Evolutionary conservation across 1,284 basidiomycete species (phyloP).

Genomic region (Boletus calvinii): DNA sequence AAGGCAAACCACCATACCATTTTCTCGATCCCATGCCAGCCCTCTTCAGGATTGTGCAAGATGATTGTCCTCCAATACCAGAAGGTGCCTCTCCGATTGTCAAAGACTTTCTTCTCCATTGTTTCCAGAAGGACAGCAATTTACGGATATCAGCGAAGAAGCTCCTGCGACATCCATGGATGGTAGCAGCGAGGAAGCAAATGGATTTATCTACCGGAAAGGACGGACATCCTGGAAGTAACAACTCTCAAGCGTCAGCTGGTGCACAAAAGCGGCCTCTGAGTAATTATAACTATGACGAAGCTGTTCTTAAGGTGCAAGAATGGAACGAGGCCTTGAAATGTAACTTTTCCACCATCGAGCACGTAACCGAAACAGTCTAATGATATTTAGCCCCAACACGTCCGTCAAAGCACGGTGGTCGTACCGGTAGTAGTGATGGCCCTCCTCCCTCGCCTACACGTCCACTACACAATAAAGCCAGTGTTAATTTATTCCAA

Average conservation of each 20-base stretch:
- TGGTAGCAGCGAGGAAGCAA: conserved; percentile 81
- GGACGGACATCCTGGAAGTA: conserved; percentile 34
- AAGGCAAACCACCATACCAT: conserved; percentile 95
- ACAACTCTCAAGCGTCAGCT: conserved; percentile 24
- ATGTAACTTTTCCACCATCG: conserved; percentile 46
- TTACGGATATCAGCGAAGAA: conserved; percentile 93
- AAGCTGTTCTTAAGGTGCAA: conserved; percentile 92
- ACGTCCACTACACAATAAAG: conserved; percentile 33
- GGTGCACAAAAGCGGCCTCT: conserved; percentile 51
- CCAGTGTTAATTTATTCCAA: conserved; percentile 30
- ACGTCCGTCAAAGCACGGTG: conserved; percentile 61
- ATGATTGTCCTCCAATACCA: conserved; percentile 94
- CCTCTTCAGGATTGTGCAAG: conserved; percentile 96
- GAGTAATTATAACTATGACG: conserved; percentile 86
- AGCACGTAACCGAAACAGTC: conserved; percentile 21
- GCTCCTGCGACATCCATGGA: conserved; percentile 93
- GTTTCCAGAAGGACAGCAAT: conserved; percentile 97
- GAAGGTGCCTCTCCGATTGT: conserved; percentile 93
- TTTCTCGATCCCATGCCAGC: conserved; percentile 97
- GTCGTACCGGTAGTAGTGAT: conserved; percentile 37
- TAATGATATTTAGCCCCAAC: conserved; percentile 47
- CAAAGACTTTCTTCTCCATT: conserved; percentile 95
- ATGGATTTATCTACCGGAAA: conserved; percentile 49
- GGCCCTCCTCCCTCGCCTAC: conserved; percentile 44
- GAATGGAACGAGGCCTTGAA: conserved; percentile 98